Base-by-base conservation (phyloP, 768 basidiomycete species). In the Panus rudis region DNA sequence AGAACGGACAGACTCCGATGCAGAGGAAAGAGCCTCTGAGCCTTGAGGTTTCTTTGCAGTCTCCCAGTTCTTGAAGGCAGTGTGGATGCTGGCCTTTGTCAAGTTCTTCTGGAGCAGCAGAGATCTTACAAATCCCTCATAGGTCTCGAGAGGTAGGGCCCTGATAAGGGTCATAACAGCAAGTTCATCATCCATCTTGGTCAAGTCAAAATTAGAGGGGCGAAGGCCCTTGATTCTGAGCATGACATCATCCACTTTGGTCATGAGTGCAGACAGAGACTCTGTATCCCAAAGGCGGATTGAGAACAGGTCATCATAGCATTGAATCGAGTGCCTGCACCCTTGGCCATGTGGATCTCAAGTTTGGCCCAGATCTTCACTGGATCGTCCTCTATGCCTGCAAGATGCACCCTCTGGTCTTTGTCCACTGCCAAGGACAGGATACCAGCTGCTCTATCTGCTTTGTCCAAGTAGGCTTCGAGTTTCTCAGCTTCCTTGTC, bases 391-490 rank as follows among this genome's bases (percentile, higher is more conserved):
- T 11, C n/a, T n/a, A 38, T 28, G 25, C 24, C 43, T 13, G 21
- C 8, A n/a, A 45, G 12, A 31, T 45, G 37, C 16, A 25, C 26
- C 37, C 37, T 45, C 43, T 45, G 43, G 17, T 39, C 31, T n/a
- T 25, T 14, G 27, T 25, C 30, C 17, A 45, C 22, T 11, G 23
- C 21, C 4, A 45, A 37, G 24, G 30, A 45, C 20, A 45, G 21
- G 35, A 38, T 37, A 38, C 43, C 37, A 19, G 37, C 34, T 10
- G 43, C 43, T 25, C 23, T 45, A 6, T 21, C n/a, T n/a, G 43
- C 37, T 37, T 39, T 45, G 4, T 45, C 33, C 6, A 17, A 27
- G 14, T 23, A 42, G 8, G 21, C 12, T 5, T 19, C 17, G 4
- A 42, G 11, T 12, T 4, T 16, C 11, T 30, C 17, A 4, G 17